These are phyloP conservation scores for Lodderomyces theae DNA, from an alignment of 1,139 yeast genomes.

Conservation along the genomic window DNA sequence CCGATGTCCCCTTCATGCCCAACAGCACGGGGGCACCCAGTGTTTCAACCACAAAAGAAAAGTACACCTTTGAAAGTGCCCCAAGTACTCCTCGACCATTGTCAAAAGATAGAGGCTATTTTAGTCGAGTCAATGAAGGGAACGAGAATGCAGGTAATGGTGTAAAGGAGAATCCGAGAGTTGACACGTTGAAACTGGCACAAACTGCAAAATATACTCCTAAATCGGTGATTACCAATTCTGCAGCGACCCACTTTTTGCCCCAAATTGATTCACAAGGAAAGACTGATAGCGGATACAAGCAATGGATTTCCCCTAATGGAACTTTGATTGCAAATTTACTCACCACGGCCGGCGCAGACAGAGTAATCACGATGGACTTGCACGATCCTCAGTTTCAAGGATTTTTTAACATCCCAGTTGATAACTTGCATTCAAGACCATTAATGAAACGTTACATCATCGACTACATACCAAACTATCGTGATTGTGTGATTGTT, in stretches of 20 bases:
- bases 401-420: slow-evolving; percentile 90
- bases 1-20: slow-evolving; percentile 88
- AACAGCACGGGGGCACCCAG: slow-evolving; percentile 52
- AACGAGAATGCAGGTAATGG: background rate
- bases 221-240: slow-evolving; percentile 30
- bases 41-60: slow-evolving; percentile 38
- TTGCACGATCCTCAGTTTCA: slow-evolving; percentile 94
- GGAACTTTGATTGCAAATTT: slow-evolving; percentile 91
- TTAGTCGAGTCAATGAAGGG: background rate
- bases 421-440: slow-evolving; percentile 83
- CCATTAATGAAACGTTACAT: slow-evolving; percentile 83
- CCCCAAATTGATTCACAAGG: slow-evolving; percentile 39
- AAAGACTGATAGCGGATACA: slow-evolving; percentile 63
- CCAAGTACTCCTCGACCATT: slow-evolving; percentile 59
- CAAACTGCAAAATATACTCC: slow-evolving; percentile 19
- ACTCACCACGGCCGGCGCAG: slow-evolving; percentile 91
- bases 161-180: slow-evolving; percentile 15
- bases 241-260: slow-evolving; percentile 23
- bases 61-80: slow-evolving; percentile 58
- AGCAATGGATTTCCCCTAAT: slow-evolving; percentile 94
- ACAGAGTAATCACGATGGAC: slow-evolving; percentile 96
- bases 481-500: slow-evolving; percentile 78
- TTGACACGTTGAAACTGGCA: slow-evolving; percentile 15
- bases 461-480: slow-evolving; percentile 66
- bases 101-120: slow-evolving; percentile 16